phyloP scores from a whole-genome alignment of 345 rosid species.

The Schrenkiella parvula region DNA sequence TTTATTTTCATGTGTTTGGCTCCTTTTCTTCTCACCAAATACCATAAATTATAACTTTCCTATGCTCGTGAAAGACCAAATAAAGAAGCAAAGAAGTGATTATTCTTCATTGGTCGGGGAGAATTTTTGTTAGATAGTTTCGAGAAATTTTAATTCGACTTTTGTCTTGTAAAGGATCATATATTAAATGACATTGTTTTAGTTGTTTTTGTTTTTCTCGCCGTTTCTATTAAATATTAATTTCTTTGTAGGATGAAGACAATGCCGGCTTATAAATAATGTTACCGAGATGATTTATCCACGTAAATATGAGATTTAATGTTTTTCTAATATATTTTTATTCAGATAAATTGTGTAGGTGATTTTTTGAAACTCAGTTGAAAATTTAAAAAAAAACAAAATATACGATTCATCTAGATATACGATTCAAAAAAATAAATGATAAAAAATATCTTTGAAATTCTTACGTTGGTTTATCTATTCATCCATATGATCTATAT shows the following conservation, averaged over 20 bases:
- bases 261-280: neutral
- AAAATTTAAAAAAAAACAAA: no score
- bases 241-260: neutral
- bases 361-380: no score
- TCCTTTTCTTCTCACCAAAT: constrained; percentile 25
- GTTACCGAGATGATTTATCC: no score
- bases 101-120: constrained; percentile 20
- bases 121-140: constrained; percentile 9
- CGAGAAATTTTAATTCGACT: neutral
- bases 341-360: no score
- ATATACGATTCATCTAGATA: no score
- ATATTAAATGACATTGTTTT: neutral
- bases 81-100: neutral
- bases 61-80: constrained; percentile 23
- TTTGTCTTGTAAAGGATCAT: neutral
- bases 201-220: neutral
- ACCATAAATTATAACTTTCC: constrained; percentile 13
- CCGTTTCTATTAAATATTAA: neutral
- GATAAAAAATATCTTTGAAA: no score
- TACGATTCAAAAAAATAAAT: no score
- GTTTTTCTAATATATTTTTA: no score
- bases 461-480: no score
- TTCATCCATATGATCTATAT: no score
- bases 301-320: no score
- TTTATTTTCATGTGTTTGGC: constrained; percentile 15